Evolutionary conservation across 352 stramenopile species (phyloP).

Genomic region (Aphanomyces astaci): DNA sequence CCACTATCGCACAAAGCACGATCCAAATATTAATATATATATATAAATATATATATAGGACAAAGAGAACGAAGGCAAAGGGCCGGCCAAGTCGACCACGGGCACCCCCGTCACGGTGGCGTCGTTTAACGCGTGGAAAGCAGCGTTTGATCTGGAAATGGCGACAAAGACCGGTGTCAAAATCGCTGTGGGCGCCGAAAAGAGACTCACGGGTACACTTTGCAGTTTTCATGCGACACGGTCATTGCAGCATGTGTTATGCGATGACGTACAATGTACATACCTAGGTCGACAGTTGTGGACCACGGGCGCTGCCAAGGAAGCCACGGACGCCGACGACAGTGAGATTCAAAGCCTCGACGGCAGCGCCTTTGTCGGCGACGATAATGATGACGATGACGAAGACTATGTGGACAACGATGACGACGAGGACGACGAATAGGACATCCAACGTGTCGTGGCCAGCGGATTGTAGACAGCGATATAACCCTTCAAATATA

Average conservation of each 20-base stretch:
- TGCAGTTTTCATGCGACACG: no score
- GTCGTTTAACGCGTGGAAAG: constrained; percentile 61
- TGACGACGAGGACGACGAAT: constrained; percentile 37
- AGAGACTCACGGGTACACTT: constrained; percentile 60
- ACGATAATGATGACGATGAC: constrained; percentile 72
- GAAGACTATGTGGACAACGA: constrained; percentile 39
- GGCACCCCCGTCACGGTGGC: constrained; percentile 75
- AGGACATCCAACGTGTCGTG: background rate
- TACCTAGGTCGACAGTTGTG: constrained; percentile 50
- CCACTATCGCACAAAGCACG: no score
- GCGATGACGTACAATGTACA: background rate
- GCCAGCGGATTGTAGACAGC: background rate
- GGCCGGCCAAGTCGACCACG: constrained; percentile 34
- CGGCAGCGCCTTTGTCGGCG: constrained; percentile 38
- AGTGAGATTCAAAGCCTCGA: constrained; percentile 66
- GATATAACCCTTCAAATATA: no score
- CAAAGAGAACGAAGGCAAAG: constrained; percentile 28
- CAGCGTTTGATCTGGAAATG: constrained; percentile 67
- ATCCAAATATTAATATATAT: no score
- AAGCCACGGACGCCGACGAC: constrained; percentile 36
- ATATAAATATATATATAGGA: background rate
- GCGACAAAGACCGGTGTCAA: constrained; percentile 42
- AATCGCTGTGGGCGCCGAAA: constrained; percentile 55
- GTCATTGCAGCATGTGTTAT: background rate
- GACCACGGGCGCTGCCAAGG: constrained; percentile 63